These are phyloP conservation scores for Phlyctochytrium planicorne DNA, from an alignment of 192 early-diverging fungal genomes.

Conservation along the genomic window DNA sequence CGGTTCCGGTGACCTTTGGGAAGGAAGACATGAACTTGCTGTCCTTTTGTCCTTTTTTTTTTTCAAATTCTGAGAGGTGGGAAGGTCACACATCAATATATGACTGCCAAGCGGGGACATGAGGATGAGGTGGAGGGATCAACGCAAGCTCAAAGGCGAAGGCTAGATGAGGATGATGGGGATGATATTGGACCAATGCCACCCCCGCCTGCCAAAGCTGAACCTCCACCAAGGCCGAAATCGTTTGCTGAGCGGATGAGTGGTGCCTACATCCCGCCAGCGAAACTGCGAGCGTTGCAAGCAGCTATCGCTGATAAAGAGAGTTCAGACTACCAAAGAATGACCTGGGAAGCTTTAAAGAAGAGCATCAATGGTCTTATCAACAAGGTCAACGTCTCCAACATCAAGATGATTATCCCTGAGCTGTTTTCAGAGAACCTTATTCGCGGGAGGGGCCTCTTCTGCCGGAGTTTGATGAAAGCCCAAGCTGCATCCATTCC, in stretches of 20 bases:
- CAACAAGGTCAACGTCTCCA: conserved; percentile 90
- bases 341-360: conserved; percentile 91
- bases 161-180: too few relatives aligned
- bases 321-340: conserved; percentile 75
- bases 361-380: conserved; percentile 93
- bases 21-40: too few relatives aligned
- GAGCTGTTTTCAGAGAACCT: conserved; percentile 90
- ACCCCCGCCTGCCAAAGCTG: too few relatives aligned
- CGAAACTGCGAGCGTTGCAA: conserved; percentile 72
- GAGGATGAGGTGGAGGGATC: too few relatives aligned
- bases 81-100: too few relatives aligned
- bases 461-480: conserved; percentile 84
- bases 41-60: too few relatives aligned
- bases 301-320: conserved; percentile 64
- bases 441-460: conserved; percentile 86
- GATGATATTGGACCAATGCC: too few relatives aligned
- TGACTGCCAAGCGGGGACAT: too few relatives aligned
- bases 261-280: conserved; percentile 85
- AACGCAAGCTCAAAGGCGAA: too few relatives aligned
- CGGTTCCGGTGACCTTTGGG: too few relatives aligned
- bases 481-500: conserved; percentile 81
- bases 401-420: conserved; percentile 86
- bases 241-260: conserved; percentile 62
- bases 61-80: too few relatives aligned
- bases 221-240: too few relatives aligned